These are phyloP conservation scores for Draba incana DNA, from an alignment of 345 rosid species.

Conservation along the genomic window DNA sequence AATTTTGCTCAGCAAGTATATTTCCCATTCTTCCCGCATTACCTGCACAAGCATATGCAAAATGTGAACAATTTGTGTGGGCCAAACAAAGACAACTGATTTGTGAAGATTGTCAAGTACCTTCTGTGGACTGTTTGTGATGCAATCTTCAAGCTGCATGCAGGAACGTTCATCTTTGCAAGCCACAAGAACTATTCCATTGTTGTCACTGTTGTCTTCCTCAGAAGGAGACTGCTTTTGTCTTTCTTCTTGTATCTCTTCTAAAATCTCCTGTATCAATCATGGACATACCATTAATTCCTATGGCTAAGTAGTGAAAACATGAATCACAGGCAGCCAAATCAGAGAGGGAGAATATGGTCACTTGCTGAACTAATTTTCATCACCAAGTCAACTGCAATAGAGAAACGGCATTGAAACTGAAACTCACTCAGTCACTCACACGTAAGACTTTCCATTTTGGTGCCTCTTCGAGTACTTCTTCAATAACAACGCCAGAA, in stretches of 20 bases:
- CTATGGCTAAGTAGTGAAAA: neutral
- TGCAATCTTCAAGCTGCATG: slow-evolving; percentile 96
- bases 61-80: neutral
- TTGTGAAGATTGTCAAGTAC: slow-evolving; percentile 37
- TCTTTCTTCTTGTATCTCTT: slow-evolving; percentile 86
- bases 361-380: slow-evolving; percentile 11
- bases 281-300: slow-evolving; percentile 16
- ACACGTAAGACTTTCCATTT: slow-evolving; percentile 99
- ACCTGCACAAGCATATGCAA: slow-evolving; percentile 54
- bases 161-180: slow-evolving; percentile 95
- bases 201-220: slow-evolving; percentile 52
- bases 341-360: slow-evolving; percentile 6
- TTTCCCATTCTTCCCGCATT: slow-evolving; percentile 92
- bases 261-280: slow-evolving; percentile 69
- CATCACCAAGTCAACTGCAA: slow-evolving; percentile 21
- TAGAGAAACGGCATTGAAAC: slow-evolving; percentile 41
- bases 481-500: slow-evolving; percentile 58
- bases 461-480: slow-evolving; percentile 88
- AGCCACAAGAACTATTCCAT: slow-evolving; percentile 78
- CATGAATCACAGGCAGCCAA: neutral
- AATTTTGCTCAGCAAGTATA: slow-evolving; percentile 83
- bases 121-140: slow-evolving; percentile 66
- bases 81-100: neutral
- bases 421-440: slow-evolving; percentile 79
- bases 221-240: slow-evolving; percentile 49